Evolutionary conservation across 2,329 filamentous ascomycete species (phyloP).

Genomic region (Huntiella bhutanensis): DNA sequence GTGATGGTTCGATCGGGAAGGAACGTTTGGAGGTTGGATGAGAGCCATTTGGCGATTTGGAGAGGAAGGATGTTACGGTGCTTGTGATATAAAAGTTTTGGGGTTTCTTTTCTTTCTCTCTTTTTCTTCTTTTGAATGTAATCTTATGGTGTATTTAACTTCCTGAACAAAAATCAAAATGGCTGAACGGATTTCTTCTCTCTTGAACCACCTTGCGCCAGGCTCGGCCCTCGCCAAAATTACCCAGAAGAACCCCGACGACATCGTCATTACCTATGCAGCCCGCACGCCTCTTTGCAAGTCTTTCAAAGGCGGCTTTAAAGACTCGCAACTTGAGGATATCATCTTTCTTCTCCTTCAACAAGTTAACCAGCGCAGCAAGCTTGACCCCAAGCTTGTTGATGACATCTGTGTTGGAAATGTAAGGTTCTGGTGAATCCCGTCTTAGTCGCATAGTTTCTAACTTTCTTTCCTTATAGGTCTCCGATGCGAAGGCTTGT

Average conservation of each 20-base stretch:
- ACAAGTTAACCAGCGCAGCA: constrained; percentile 51
- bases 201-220: constrained; percentile 71
- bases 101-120: too few relatives aligned
- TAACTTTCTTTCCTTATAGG: constrained; percentile 25
- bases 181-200: constrained; percentile 66
- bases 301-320: constrained; percentile 80
- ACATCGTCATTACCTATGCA: constrained; percentile 89
- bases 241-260: constrained; percentile 81
- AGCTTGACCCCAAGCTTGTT: constrained; percentile 59
- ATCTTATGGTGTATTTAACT: neutral
- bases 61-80: too few relatives aligned
- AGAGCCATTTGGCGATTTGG: too few relatives aligned
- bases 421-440: constrained; percentile 29
- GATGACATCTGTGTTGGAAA: constrained; percentile 90
- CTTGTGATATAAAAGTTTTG: too few relatives aligned
- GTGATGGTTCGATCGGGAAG: too few relatives aligned
- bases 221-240: constrained; percentile 54
- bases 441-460: neutral
- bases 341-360: constrained; percentile 69
- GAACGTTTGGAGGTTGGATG: too few relatives aligned
- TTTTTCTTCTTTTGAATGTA: too few relatives aligned
- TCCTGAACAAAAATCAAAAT: constrained; percentile 36
- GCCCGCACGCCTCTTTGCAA: constrained; percentile 79
- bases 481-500: constrained; percentile 67
- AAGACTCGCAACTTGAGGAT: constrained; percentile 80